Base-by-base conservation (phyloP, 768 basidiomycete species). In the Cytidiella melzeri region DNA sequence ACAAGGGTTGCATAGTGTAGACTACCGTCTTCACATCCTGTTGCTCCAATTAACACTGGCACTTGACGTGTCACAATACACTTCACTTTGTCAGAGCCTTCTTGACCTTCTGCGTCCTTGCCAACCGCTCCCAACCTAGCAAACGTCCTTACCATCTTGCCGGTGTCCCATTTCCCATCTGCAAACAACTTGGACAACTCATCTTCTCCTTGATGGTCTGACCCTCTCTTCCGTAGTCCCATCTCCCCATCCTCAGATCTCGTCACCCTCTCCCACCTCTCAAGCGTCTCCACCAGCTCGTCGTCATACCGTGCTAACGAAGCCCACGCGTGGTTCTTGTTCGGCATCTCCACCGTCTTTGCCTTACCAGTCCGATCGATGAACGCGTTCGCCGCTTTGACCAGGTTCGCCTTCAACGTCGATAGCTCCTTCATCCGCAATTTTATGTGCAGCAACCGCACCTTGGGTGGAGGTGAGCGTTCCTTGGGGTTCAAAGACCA, bases 231-330 rank as follows among this genome's bases (percentile, higher is more conserved):
- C 45, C 64, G 51, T 53, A 65, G 58, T 46, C 73, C 70, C 66
- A 75, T 68, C 36, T 69, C 46, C 15, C 62, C 62, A 7, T 58
- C 55, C 42, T 65, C 61, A 50, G 67, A 67, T 7, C 79, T 71
- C 5, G 82, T 82, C 48, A 69, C 65, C 45, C 61, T 61, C 64
- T 90, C 86, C 76, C 79, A 81, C 41, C 64, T 63, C 58, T 86
- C 81, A 11, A 92, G 69, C 39, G 72, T 66, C 4, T 77, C 73
- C 3, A 89, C 77, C 30, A 92, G 73, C 1, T 63, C 69, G 55
- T 92, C 87, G 53, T 84, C 80, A 60, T 94, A 94, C 47, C 89
- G 73, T n/a, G 87, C 83, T 11, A 93, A 67, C 18, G 86, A 88
- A 2, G 73, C 81, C 87, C 84, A 90, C 3, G 82, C 66, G 28